Percentiles rank a stretch among this genome's conserved stretches.
Evolutionary conservation across 441 rosid species (phyloP).

Genomic region (Mallotus repandus): DNA sequence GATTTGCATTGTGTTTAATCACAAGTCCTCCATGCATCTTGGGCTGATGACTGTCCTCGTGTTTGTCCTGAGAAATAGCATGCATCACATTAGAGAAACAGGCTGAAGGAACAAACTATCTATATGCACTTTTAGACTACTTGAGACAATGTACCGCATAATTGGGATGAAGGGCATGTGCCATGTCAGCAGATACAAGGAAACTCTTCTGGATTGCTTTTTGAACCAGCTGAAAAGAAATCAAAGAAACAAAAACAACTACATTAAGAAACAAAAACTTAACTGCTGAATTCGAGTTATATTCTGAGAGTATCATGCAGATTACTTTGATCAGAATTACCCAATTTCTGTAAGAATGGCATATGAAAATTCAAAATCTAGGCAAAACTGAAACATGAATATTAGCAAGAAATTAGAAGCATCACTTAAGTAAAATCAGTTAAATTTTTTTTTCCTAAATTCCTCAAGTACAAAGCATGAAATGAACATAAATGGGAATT

Average conservation of each 20-base stretch:
- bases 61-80: constrained; percentile 63
- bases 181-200: constrained; percentile 98
- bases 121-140: constrained; percentile 5
- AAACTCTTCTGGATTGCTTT: constrained; percentile 88
- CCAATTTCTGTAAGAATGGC: background rate
- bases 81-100: background rate
- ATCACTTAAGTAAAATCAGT: background rate
- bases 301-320: background rate
- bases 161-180: constrained; percentile 97
- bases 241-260: constrained; percentile 3
- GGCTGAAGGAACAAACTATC: constrained; percentile 18
- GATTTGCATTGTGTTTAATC: constrained; percentile 94
- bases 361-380: background rate
- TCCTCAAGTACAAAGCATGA: background rate
- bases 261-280: background rate
- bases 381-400: background rate
- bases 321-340: background rate
- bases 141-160: constrained; percentile 50
- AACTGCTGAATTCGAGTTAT: background rate
- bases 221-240: constrained; percentile 59
- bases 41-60: constrained; percentile 96
- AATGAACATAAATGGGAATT: background rate
- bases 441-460: background rate
- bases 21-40: constrained; percentile 99
- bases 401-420: background rate